These are phyloP conservation scores for Sindora glabra DNA, from an alignment of 306 rosid genomes.

Conservation along the genomic window DNA sequence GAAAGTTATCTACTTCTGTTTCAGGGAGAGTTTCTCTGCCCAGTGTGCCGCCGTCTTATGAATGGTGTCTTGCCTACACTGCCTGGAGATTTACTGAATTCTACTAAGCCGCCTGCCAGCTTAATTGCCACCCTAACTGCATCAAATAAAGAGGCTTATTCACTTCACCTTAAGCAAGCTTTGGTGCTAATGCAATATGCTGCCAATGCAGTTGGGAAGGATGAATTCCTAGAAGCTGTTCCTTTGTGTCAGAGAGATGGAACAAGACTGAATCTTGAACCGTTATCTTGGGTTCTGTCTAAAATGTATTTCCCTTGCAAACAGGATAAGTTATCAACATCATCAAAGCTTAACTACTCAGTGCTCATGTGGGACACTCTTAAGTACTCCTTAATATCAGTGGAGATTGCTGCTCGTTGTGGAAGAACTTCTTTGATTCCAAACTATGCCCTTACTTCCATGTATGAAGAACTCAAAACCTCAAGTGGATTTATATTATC, in stretches of 20 bases:
- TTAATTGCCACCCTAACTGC: constrained; percentile 14
- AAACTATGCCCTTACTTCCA: constrained; percentile 49
- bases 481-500: constrained; percentile 75
- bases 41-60: constrained; percentile 92
- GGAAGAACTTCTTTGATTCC: constrained; percentile 61
- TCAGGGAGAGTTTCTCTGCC: constrained; percentile 96
- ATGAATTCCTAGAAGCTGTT: constrained; percentile 40
- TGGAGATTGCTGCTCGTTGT: constrained; percentile 87
- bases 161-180: constrained; percentile 53
- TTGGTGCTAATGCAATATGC: constrained; percentile 63
- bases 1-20: neutral
- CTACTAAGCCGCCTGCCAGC: constrained; percentile 33
- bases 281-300: constrained; percentile 49
- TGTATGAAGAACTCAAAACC: constrained; percentile 79
- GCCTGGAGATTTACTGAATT: constrained; percentile 45
- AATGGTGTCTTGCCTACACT: constrained; percentile 76
- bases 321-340: constrained; percentile 47
- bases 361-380: constrained; percentile 92
- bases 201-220: constrained; percentile 52
- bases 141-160: constrained; percentile 26
- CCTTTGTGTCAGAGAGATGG: constrained; percentile 35
- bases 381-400: constrained; percentile 75
- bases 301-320: constrained; percentile 62
- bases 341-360: constrained; percentile 53
- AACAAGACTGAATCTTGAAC: constrained; percentile 49